Base-by-base conservation (phyloP, 352 stramenopile genomes). In the Pythium oligandrum region DNA sequence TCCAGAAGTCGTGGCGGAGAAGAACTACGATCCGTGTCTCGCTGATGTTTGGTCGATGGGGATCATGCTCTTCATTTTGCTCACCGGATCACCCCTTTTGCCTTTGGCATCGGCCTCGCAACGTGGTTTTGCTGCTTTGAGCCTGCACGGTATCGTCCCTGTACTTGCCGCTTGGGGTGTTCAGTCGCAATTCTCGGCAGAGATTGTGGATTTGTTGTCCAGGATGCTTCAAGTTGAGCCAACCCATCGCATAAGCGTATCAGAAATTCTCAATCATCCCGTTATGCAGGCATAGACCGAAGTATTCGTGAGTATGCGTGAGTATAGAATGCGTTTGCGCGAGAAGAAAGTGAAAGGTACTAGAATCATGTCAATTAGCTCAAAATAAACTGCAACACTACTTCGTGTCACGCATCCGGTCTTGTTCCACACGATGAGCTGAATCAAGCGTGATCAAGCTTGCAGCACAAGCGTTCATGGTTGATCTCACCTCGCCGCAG, bases 101-200 rank as follows among this genome's bases (percentile, higher is more conserved):
- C 34, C 61, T 4, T 65, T 78, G 30, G 72, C 75, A 7, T 78
- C 64, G n/a, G 44, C 50, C 1, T 42, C 53, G 31, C 54, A 71
- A n/a, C 40, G 43, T 4, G 65, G 63, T 7, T 81, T 81, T 44
- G 26, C 52, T 6, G 63, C 60, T 5, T 51, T 83, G 10, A 43
- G 55, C 8, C 32, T 61, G 17, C 61, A 75, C 0, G 73, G 70
- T 3, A 58, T 87, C 33, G 56, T 45, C 0, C 67, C 71, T 40
- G 64, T 88, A 26, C 50, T 77, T n/a, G 57, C 53, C 2, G 51
- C 64, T 3, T 88, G 75, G 78, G 75, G 83, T 37, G 64, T 83
- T 44, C 46, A 62, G 7, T 17, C 50, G 0, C 57, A 63, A 26
- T 58, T 81, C 17, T 68, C 63, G 3, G n/a, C 51, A 5, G 46